A percentile compares a stretch with the other conserved stretches of the same genome.
phyloP scores from a whole-genome alignment of 768 basidiomycete genomes.

The Plicaturopsis crispa region DNA sequence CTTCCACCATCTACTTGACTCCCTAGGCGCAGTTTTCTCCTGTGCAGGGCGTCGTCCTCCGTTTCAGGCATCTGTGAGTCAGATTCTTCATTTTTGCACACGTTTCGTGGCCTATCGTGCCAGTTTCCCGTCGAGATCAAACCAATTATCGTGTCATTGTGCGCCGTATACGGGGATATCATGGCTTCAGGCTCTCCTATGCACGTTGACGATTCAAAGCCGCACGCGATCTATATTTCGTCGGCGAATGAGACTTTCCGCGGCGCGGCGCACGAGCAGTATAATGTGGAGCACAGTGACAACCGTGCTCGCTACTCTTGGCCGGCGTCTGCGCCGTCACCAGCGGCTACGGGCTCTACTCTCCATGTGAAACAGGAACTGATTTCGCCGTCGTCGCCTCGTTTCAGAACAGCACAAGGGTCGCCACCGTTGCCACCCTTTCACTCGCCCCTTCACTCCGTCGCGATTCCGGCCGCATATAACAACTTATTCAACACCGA shows the following conservation, averaged over 20 bases:
- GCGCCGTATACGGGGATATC: slow-evolving; percentile 14
- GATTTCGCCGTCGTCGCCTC: slow-evolving; percentile 28
- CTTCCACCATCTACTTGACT: background rate
- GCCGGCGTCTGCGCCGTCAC: too few relatives aligned
- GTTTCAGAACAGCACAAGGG: slow-evolving; percentile 51
- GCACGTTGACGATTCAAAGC: slow-evolving; percentile 10
- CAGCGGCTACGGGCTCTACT: too few relatives aligned
- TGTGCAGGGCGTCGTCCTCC: slow-evolving; percentile 6
- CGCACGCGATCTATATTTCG: slow-evolving; percentile 12
- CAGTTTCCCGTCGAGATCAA: slow-evolving; percentile 5
- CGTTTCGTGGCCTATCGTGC: slow-evolving; percentile 10
- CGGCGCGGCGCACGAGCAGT: too few relatives aligned
- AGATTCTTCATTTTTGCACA: slow-evolving; percentile 13
- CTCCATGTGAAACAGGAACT: slow-evolving; percentile 38
- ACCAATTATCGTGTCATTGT: slow-evolving; percentile 10
- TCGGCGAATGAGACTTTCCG: too few relatives aligned
- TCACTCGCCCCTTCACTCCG: slow-evolving; percentile 19
- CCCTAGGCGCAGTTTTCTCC: background rate
- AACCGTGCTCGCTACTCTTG: too few relatives aligned
- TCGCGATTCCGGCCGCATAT: slow-evolving; percentile 45
- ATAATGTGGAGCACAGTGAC: too few relatives aligned
- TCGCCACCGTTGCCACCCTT: slow-evolving; percentile 44
- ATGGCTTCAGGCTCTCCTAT: slow-evolving; percentile 14
- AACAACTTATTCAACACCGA: slow-evolving; percentile 22
- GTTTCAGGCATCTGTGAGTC: slow-evolving; percentile 26